Percentiles rank a stretch among this genome's conserved stretches.
phyloP scores from a whole-genome alignment of 805 yeast genomes.

The Kuraishia hungarica region DNA sequence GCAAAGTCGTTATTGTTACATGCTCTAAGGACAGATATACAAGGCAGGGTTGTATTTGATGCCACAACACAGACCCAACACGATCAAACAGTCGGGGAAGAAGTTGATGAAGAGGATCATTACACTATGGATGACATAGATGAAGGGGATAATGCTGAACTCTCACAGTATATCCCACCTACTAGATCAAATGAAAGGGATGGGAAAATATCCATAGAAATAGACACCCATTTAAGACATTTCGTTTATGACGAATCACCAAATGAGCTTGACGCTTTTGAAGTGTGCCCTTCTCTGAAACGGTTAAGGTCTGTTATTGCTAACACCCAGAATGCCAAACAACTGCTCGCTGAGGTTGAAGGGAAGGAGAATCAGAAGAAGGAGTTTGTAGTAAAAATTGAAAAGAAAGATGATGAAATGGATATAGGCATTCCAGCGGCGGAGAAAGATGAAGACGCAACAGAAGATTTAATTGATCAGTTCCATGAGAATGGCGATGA shows the following conservation, averaged over 20 bases:
- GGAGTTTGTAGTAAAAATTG: conserved; percentile 9
- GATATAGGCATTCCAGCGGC: not conserved
- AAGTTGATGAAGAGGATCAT: conserved; percentile 6
- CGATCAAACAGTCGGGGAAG: not conserved
- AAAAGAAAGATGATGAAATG: not conserved
- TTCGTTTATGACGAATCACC: not conserved
- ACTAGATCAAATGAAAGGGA: not conserved
- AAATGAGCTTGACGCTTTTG: not conserved
- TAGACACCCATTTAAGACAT: not conserved
- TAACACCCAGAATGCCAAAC: not conserved
- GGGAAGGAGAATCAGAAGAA: conserved; percentile 2
- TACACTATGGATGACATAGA: conserved; percentile 3
- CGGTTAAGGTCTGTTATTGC: not conserved
- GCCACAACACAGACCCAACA: conserved; percentile 27
- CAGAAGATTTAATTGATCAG: not conserved
- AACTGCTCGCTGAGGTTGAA: not conserved
- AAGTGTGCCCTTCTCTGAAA: not conserved
- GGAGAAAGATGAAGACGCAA: too few species aligned
- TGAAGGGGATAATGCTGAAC: not conserved
- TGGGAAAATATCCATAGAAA: not conserved
- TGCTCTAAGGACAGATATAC: conserved; percentile 43
- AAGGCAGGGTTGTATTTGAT: conserved; percentile 58
- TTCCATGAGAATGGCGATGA: not conserved
- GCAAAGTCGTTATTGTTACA: conserved; percentile 62
- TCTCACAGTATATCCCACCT: conserved; percentile 2